A percentile compares a stretch with the other conserved stretches of the same genome.
phyloP scores from a whole-genome alignment of 345 rosid genomes.

The Aurinia saxatilis region DNA sequence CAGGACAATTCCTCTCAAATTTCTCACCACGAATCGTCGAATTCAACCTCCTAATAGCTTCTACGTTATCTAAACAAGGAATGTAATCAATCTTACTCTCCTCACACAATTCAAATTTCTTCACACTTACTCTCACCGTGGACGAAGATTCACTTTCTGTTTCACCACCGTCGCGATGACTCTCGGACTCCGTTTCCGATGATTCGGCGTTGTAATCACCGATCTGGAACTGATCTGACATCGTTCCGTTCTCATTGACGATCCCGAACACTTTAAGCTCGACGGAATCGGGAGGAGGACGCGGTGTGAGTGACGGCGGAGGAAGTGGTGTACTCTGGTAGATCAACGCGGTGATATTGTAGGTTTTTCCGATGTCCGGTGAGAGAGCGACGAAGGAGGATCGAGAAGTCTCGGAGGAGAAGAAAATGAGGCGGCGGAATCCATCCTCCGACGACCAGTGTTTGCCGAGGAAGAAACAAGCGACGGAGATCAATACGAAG shows the following conservation, averaged over 20 bases:
- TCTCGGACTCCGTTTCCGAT: slow-evolving; percentile 39
- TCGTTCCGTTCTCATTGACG: slow-evolving; percentile 70
- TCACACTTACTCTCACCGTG: slow-evolving; percentile 27
- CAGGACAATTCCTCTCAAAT: slow-evolving; percentile 85
- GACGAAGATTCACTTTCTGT: background rate
- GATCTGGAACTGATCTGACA: slow-evolving; percentile 71
- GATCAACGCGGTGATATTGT: too few species aligned
- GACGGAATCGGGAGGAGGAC: slow-evolving; percentile 37
- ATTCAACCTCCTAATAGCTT: slow-evolving; percentile 54
- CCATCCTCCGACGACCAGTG: too few species aligned
- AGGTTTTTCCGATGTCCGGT: too few species aligned
- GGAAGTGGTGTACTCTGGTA: background rate
- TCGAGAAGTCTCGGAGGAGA: too few species aligned
- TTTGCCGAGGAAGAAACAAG: too few species aligned
- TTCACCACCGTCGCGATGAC: background rate
- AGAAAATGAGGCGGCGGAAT: too few species aligned
- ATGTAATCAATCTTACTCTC: slow-evolving; percentile 67
- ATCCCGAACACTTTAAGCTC: slow-evolving; percentile 54
- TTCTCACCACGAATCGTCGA: slow-evolving; percentile 74
- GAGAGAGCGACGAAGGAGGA: too few species aligned
- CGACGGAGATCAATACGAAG: too few species aligned
- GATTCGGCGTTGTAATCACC: slow-evolving; percentile 68
- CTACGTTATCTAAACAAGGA: slow-evolving; percentile 83
- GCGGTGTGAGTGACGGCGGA: slow-evolving; percentile 16
- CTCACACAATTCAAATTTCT: slow-evolving; percentile 44